Conservation (phyloP, 768 basidiomycete genomes). For the Phanerochaete sordida region DNA sequence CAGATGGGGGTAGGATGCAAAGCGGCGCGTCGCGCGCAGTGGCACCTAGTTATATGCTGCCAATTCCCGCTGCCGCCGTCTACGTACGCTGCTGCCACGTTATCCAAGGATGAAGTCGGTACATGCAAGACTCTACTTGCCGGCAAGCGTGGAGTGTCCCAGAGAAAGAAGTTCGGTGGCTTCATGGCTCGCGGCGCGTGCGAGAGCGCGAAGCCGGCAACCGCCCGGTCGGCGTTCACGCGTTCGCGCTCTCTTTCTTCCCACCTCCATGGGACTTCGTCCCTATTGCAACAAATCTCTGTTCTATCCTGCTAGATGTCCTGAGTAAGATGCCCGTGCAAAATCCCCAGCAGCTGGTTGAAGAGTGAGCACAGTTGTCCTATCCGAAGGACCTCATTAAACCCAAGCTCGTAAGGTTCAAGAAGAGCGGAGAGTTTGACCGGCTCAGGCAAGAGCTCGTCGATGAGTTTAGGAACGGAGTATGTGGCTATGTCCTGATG, state of each 20-base stretch:
- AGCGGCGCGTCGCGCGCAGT: background rate
- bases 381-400: background rate
- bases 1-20: slow-evolving; percentile 2
- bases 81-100: background rate
- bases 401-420: slow-evolving; percentile 48
- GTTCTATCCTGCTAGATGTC: slow-evolving; percentile 7
- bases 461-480: slow-evolving; percentile 57
- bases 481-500: slow-evolving; percentile 30
- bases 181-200: slow-evolving; percentile 5
- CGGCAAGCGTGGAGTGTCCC: background rate
- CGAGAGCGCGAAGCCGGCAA: slow-evolving; percentile 12
- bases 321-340: slow-evolving; percentile 40
- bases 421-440: slow-evolving; percentile 78
- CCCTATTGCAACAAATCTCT: background rate
- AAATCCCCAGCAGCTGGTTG: slow-evolving; percentile 59
- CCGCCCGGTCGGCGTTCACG: slow-evolving; percentile 4
- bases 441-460: slow-evolving; percentile 64
- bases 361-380: slow-evolving; percentile 43
- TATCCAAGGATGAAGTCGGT: background rate
- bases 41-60: background rate
- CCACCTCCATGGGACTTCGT: slow-evolving; percentile 12
- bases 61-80: background rate
- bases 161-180: background rate
- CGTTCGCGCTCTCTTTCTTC: slow-evolving; percentile 13
- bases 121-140: background rate